Percentiles rank a stretch among this genome's conserved stretches.
phyloP scores from a whole-genome alignment of 2,329 filamentous ascomycete species.

The Ophiostoma pallidulum region DNA sequence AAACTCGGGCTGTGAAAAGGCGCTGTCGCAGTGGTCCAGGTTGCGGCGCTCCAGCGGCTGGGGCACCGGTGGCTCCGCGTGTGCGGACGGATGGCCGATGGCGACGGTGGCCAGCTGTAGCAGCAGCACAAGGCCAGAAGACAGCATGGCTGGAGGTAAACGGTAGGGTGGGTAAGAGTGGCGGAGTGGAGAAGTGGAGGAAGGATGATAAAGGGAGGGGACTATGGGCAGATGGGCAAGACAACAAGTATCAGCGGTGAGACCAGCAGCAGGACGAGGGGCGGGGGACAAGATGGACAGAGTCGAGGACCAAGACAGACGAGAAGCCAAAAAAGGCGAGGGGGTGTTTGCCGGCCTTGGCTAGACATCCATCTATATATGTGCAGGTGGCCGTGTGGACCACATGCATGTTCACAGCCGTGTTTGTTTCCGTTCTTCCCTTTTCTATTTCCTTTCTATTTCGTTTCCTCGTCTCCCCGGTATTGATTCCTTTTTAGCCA shows the following conservation, averaged over 20 bases:
- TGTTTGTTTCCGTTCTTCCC: neutral
- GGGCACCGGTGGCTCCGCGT: constrained; percentile 16
- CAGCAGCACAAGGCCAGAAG: constrained; percentile 5
- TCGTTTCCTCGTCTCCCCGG: no score
- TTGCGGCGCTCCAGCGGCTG: constrained; percentile 21
- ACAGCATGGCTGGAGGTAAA: no score
- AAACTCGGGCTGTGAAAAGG: constrained; percentile 22
- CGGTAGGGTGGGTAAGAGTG: neutral
- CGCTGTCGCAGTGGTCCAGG: constrained; percentile 21
- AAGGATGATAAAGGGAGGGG: neutral
- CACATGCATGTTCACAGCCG: no score
- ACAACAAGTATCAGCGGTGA: neutral
- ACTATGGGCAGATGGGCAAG: no score
- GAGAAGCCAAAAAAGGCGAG: neutral
- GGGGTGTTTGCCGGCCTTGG: neutral
- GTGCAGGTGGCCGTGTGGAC: no score
- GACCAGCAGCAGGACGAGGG: no score
- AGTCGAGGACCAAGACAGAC: no score
- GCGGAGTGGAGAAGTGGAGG: neutral
- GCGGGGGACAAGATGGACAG: no score
- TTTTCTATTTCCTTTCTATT: neutral
- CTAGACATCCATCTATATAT: constrained; percentile 1
- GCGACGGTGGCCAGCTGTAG: constrained; percentile 20
- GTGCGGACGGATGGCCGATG: constrained; percentile 21
- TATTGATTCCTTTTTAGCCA: no score